Percentiles rank a stretch among this genome's conserved stretches.
phyloP scores from a whole-genome alignment of 2,329 filamentous ascomycete genomes.

The Microthyrium microscopicum region DNA sequence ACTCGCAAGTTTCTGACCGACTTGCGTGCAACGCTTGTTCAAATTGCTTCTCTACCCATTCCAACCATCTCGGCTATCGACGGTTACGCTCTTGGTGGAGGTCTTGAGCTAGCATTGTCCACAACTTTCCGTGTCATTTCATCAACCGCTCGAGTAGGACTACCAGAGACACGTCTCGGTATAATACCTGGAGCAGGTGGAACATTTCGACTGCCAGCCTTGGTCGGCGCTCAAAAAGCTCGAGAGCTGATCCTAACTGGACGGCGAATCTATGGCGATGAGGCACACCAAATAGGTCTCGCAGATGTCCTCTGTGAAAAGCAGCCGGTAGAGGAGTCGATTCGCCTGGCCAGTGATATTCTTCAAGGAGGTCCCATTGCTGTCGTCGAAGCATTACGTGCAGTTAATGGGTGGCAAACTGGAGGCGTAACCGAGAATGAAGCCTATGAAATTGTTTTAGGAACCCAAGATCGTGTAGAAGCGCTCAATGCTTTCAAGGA shows the following conservation, averaged over 20 bases:
- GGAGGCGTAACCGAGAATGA: constrained; percentile 67
- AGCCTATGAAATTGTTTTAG: constrained; percentile 71
- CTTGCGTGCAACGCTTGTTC: constrained; percentile 59
- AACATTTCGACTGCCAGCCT: constrained; percentile 66
- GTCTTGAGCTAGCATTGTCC: constrained; percentile 78
- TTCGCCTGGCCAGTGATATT: constrained; percentile 67
- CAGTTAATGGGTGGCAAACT: constrained; percentile 49
- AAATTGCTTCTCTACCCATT: constrained; percentile 60
- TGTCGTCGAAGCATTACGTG: constrained; percentile 60
- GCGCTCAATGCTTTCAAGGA: constrained; percentile 72
- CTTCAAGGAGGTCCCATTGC: constrained; percentile 82
- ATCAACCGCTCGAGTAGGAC: constrained; percentile 59
- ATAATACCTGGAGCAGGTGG: constrained; percentile 93
- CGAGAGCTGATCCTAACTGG: constrained; percentile 83
- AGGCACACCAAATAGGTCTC: constrained; percentile 83
- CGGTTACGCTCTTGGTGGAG: constrained; percentile 76
- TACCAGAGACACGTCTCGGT: constrained; percentile 82
- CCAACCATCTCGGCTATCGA: constrained; percentile 82
- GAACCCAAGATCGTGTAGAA: constrained; percentile 74
- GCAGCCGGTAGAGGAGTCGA: constrained; percentile 56
- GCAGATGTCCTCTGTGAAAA: constrained; percentile 79
- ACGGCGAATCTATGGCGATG: constrained; percentile 61
- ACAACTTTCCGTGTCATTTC: constrained; percentile 80
- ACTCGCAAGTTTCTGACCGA: constrained; percentile 61
- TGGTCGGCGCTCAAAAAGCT: constrained; percentile 70